Evolutionary conservation across 2,329 filamentous ascomycete genomes (phyloP), one percentile per base, ranked within the genome.

Genomic region (Ophiobolus disseminans): DNA sequence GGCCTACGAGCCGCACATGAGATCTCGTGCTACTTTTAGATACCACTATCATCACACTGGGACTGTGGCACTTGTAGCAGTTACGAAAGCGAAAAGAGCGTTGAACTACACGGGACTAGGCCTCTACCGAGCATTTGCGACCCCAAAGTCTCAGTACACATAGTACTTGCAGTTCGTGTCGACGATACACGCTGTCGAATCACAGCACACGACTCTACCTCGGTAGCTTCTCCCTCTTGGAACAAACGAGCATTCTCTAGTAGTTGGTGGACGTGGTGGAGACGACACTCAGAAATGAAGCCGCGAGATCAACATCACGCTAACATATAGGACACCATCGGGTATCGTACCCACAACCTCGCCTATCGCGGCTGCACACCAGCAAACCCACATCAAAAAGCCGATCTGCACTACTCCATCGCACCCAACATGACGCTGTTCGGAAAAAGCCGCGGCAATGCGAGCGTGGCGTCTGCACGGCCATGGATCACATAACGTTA

Each of bases 81-180:
- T 45, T 52, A 44, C 19, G 42, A 63, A 60, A 55, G 53, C 60
- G 58, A 60, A 38, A 45, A 60, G 41, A 55, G 40, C 54, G 56
- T 54, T 22, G 31, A 45, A 28, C 3, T 3, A 21, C 16, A n/a
- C 14, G 5, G 6, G 10, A 40, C 26, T 39, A 40, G 26, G 28
- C 19, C 28, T n/a, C 28, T 17, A 21, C 35, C 34, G 19, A 38
- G 21, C n/a, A 22, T 45, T 38, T 30, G 17, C 14, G 34, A 31
- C 34, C 41, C 41, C 23, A 30, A 38, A 13, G 40, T 43, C 34
- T 36, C 40, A 43, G 31, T 28, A 17, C 26, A 43, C 40, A n/a
- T 14, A 9, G 20, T n/a, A 14, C 21, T 11, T 38, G 23, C 22
- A 21, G 8, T 32, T 31, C n/a, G 10, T 5, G 25, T 28, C 25